These are phyloP conservation scores for Cerioporus squamosus DNA, from an alignment of 1,284 basidiomycete species.

Conservation along the genomic window DNA sequence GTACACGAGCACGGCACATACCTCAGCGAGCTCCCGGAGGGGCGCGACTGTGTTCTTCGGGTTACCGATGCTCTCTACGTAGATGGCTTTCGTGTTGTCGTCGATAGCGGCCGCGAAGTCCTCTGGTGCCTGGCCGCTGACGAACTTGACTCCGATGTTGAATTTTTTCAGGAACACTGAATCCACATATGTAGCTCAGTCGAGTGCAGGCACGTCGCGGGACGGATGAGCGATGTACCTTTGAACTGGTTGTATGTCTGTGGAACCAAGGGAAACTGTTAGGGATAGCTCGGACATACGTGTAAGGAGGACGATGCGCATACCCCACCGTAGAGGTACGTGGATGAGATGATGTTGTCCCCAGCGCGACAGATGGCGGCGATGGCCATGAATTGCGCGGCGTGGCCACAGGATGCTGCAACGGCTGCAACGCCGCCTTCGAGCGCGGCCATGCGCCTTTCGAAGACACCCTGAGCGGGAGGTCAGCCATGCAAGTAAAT, in stretches of 20 bases:
- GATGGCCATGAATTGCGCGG: conserved; percentile 83
- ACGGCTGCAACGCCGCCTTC: conserved; percentile 87
- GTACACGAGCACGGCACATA: too few species aligned
- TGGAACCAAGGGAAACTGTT: neutral
- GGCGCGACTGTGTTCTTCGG: conserved; percentile 76
- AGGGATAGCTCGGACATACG: conserved; percentile 54
- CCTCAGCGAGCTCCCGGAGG: conserved; percentile 79
- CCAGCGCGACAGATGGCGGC: conserved; percentile 66
- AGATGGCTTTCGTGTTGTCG: conserved; percentile 81
- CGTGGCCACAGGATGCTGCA: conserved; percentile 78
- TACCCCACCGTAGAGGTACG: conserved; percentile 66
- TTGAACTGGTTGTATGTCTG: conserved; percentile 91
- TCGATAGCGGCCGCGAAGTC: conserved; percentile 78
- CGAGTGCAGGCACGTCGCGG: neutral
- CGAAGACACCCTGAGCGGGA: conserved; percentile 71
- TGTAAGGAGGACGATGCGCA: conserved; percentile 51
- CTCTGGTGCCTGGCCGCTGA: conserved; percentile 63
- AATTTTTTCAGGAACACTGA: conserved; percentile 80
- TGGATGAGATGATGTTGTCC: conserved; percentile 83
- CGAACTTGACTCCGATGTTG: conserved; percentile 82
- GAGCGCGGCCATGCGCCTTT: conserved; percentile 84
- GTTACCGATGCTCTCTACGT: conserved; percentile 86
- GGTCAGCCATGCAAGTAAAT: neutral
- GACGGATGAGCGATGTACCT: conserved; percentile 44
- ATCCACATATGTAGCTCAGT: too few species aligned